Conservation (phyloP, 2,329 filamentous ascomycete species). For the Exophiala dermatitidis region DNA sequence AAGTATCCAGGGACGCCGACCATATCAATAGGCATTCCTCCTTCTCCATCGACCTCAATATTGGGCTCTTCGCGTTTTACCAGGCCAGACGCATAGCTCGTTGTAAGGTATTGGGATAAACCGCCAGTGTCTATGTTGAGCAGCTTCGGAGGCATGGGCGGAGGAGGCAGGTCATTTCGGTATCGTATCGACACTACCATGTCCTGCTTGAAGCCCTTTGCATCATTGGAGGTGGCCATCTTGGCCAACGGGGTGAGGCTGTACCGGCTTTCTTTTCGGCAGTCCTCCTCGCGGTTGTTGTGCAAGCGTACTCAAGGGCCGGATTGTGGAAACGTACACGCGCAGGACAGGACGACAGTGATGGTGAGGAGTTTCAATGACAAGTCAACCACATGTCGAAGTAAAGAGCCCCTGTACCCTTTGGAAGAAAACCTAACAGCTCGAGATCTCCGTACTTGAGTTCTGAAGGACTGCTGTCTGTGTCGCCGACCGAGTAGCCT, state of each 20-base stretch:
- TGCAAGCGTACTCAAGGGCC: neutral
- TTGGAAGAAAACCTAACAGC: too few species aligned
- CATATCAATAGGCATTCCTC: conserved; percentile 94
- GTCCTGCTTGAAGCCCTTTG: conserved; percentile 66
- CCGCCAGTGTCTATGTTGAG: conserved; percentile 95
- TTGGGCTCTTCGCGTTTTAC: conserved; percentile 89
- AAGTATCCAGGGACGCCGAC: conserved; percentile 93
- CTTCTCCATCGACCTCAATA: conserved; percentile 93
- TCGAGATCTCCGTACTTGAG: neutral
- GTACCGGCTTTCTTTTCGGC: too few species aligned
- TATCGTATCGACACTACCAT: conserved; percentile 95
- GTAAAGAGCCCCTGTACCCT: too few species aligned
- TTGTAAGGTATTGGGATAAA: conserved; percentile 80
- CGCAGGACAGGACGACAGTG: neutral
- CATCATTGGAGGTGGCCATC: conserved; percentile 19
- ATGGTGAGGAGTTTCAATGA: neutral
- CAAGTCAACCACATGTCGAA: neutral
- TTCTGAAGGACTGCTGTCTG: neutral
- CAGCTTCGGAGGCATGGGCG: conserved; percentile 89
- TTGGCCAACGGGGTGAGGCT: conserved; percentile 2
- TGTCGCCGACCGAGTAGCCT: neutral
- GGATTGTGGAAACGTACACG: neutral
- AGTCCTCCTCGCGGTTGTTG: neutral
- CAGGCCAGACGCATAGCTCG: conserved; percentile 80
- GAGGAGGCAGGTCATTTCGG: conserved; percentile 89